Percentiles rank a stretch among this genome's conserved stretches.
These are phyloP conservation scores for Pseudognaphalium luteoalbum DNA, from an alignment of 129 eudicot species.

Conservation along the genomic window DNA sequence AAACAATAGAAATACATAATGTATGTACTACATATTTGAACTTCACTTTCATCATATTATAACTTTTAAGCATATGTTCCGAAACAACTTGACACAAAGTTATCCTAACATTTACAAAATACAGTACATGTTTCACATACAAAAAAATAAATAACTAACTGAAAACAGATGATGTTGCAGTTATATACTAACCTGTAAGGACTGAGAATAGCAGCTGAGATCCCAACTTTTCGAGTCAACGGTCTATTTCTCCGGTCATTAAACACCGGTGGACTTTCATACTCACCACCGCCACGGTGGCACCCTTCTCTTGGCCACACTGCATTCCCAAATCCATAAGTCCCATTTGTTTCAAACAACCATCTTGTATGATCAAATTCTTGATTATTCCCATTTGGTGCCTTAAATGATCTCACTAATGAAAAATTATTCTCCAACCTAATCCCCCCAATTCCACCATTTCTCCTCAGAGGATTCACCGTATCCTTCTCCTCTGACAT, in stretches of 20 bases:
- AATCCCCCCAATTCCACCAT: conserved; percentile 34
- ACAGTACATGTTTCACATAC: neutral
- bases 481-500: conserved; percentile 66
- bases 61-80: too few species aligned
- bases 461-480: conserved; percentile 57
- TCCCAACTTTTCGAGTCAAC: conserved; percentile 82
- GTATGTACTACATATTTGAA: neutral
- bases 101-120: too few species aligned
- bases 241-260: conserved; percentile 77
- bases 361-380: conserved; percentile 88
- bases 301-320: conserved; percentile 93
- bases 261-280: conserved; percentile 74
- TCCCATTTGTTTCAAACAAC: conserved; percentile 97
- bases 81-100: too few species aligned
- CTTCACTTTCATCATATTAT: neutral
- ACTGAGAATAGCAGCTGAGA: conserved; percentile 89
- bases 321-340: conserved; percentile 98
- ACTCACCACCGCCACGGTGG: conserved; percentile 37
- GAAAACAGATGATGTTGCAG: neutral
- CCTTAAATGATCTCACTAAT: conserved; percentile 73
- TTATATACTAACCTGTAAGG: conserved; percentile 74
- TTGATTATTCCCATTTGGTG: conserved; percentile 41
- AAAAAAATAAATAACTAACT: neutral
- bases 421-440: conserved; percentile 76
- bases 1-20: neutral